Percentiles rank a stretch among this genome's conserved stretches.
These are phyloP conservation scores for Sungouiozyma ichnusensis DNA, from an alignment of 805 yeast species.

Conservation along the genomic window DNA sequence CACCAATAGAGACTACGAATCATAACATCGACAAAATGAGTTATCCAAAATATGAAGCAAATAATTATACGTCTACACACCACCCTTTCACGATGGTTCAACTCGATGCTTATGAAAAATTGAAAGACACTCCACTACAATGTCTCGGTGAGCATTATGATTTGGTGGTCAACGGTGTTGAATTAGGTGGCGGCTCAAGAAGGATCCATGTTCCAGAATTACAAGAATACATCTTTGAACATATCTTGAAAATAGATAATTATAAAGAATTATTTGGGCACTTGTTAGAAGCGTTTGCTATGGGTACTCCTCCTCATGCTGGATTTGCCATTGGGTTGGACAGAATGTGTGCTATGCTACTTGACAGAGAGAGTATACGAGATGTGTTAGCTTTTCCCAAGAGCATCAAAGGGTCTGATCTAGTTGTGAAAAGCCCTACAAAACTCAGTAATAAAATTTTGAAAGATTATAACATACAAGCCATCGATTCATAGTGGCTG, in stretches of 20 bases:
- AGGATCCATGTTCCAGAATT: conserved; percentile 81
- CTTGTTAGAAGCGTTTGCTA: conserved; percentile 62
- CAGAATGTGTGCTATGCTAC: conserved; percentile 80
- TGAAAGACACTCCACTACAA: conserved; percentile 43
- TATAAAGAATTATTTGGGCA: conserved; percentile 73
- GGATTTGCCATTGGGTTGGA: conserved; percentile 95
- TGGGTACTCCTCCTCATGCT: conserved; percentile 98
- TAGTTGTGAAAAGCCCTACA: conserved; percentile 82
- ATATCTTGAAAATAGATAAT: conserved; percentile 49
- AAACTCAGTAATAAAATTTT: conserved; percentile 42
- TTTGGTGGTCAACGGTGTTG: conserved; percentile 86
- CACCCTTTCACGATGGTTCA: conserved; percentile 96
- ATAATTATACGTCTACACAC: conserved; percentile 60
- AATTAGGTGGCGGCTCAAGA: conserved; percentile 94
- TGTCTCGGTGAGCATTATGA: conserved; percentile 91
- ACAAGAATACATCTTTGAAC: conserved; percentile 62
- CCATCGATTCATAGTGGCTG: background rate
- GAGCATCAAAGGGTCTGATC: conserved; percentile 77
- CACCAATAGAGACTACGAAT: conserved; percentile 46
- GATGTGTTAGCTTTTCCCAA: conserved; percentile 97
- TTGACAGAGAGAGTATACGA: conserved; percentile 67
- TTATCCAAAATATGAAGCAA: conserved; percentile 53
- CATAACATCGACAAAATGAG: conserved; percentile 7
- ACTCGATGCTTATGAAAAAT: conserved; percentile 49
- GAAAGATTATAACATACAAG: conserved; percentile 33